phyloP scores from a whole-genome alignment of 441 rosid genomes.

The Aleurites moluccanus region DNA sequence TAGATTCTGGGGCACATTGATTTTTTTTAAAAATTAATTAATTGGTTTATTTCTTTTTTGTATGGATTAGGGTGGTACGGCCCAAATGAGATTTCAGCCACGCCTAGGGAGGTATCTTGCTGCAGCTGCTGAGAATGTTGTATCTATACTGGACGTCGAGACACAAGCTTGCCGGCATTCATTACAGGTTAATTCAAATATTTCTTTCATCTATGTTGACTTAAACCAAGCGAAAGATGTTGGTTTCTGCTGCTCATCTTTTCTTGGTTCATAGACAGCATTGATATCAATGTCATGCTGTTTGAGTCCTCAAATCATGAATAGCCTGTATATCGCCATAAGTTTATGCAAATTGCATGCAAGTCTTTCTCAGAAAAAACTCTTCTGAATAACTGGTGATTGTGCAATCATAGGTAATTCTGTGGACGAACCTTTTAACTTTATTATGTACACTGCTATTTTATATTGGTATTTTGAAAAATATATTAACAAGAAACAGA shows the following conservation, averaged over 20 bases:
- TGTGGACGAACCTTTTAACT: no score
- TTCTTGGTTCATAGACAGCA: not conserved
- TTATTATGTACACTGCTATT: no score
- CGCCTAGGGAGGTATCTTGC: constrained; percentile 80
- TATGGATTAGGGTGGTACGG: constrained; percentile 69
- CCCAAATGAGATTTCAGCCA: constrained; percentile 90
- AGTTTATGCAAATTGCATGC: not conserved
- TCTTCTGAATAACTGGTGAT: no score
- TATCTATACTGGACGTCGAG: constrained; percentile 82
- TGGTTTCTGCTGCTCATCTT: not conserved
- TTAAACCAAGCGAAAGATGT: not conserved
- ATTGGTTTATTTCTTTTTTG: not conserved
- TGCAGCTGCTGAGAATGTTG: constrained; percentile 82
- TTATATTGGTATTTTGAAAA: no score
- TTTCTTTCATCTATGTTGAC: not conserved
- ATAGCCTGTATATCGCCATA: not conserved
- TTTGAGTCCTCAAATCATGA: not conserved
- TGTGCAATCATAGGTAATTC: no score
- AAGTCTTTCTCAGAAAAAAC: no score
- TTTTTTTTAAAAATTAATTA: not conserved
- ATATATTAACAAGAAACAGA: no score
- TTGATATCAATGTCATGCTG: not conserved
- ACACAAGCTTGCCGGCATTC: constrained; percentile 74
- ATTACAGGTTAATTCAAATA: constrained; percentile 63
- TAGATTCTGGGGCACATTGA: not conserved